phyloP scores from a whole-genome alignment of 345 rosid species.

The Jatropha curcas region DNA sequence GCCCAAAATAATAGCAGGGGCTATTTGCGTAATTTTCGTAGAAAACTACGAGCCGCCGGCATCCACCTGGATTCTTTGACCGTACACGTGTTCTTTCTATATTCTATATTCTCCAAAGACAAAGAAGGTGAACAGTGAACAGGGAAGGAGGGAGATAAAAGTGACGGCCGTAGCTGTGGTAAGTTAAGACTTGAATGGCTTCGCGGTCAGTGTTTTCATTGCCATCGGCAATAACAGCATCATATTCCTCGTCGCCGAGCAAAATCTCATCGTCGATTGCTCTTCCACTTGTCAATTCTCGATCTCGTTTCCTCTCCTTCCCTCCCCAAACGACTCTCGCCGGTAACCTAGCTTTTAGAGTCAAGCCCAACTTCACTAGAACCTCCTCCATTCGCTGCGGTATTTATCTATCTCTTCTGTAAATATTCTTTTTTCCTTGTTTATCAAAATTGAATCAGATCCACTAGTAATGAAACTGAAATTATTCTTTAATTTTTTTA shows the following conservation, averaged over 20 bases:
- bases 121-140: no score
- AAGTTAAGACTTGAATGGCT: no score
- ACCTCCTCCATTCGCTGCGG: slow-evolving; percentile 16
- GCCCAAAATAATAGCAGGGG: no score
- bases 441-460: neutral
- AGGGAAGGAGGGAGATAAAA: neutral
- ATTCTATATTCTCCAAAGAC: neutral
- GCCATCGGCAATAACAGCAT: neutral
- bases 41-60: no score
- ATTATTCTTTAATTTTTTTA: neutral
- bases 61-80: no score
- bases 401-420: neutral
- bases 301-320: slow-evolving; percentile 2
- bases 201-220: neutral
- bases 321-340: neutral
- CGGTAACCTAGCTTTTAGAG: neutral
- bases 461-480: neutral
- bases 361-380: neutral
- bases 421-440: no score
- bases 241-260: neutral
- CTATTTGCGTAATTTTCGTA: no score
- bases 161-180: no score
- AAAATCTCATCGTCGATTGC: neutral
- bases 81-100: no score
- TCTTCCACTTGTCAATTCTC: neutral